A percentile compares a stretch with the other conserved stretches of the same genome.
phyloP scores from a whole-genome alignment of 2,329 filamentous ascomycete species.

The Diaporthe nobilis region DNA sequence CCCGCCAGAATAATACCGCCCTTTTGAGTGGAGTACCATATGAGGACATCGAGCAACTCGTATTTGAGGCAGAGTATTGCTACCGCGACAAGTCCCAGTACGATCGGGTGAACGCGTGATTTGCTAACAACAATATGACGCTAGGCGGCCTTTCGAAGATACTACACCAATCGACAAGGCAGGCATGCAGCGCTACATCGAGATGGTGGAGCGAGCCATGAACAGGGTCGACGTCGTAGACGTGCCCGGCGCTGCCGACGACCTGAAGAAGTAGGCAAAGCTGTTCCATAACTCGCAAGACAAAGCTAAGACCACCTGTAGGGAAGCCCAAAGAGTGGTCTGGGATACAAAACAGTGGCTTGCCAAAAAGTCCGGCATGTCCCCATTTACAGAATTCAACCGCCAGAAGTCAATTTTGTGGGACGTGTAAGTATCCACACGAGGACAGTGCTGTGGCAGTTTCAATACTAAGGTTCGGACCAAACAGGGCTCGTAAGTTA shows the following conservation, averaged over 20 bases:
- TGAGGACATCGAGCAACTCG: background rate
- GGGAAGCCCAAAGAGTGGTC: background rate
- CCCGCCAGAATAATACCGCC: background rate
- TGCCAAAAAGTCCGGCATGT: background rate
- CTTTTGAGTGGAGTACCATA: fast-evolving
- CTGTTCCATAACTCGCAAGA: no score
- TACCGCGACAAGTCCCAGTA: background rate
- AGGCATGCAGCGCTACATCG: background rate
- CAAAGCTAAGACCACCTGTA: background rate
- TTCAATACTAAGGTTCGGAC: background rate
- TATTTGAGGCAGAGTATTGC: background rate
- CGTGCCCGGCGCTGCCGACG: background rate
- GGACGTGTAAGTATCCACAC: background rate
- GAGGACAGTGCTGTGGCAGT: background rate
- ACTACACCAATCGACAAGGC: background rate
- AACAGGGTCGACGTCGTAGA: background rate
- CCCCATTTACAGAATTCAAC: background rate
- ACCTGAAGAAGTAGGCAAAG: background rate
- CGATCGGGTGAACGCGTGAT: no score
- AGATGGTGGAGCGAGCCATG: background rate
- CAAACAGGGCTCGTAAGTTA: background rate
- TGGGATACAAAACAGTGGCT: background rate
- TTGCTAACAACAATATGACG: background rate
- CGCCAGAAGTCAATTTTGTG: background rate
- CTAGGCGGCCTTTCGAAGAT: background rate